Percentiles rank a stretch among this genome's conserved stretches.
phyloP scores from a whole-genome alignment of 148 eudicot genomes.

The Pouteria glomerata region DNA sequence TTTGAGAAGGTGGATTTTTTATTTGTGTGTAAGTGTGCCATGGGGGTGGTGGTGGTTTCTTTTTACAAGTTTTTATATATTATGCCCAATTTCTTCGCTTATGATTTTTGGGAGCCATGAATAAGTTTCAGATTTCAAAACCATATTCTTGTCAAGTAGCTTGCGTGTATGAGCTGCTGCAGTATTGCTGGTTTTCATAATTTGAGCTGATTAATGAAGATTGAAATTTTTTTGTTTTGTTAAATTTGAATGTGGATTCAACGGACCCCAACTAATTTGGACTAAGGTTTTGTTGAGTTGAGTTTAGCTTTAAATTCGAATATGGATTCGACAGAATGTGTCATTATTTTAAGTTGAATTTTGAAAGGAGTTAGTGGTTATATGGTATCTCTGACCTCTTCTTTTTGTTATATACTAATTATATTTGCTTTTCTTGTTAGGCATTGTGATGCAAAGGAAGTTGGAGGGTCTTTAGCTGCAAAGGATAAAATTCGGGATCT shows the following conservation, averaged over 20 bases:
- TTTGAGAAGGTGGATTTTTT: too few species aligned
- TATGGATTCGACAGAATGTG: too few species aligned
- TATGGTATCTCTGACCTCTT: slow-evolving; percentile 3
- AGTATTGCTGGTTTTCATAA: not conserved
- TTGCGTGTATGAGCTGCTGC: not conserved
- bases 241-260: not conserved
- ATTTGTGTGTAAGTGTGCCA: too few species aligned
- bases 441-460: slow-evolving; percentile 57
- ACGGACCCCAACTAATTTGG: too few species aligned
- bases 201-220: not conserved
- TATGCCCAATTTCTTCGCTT: too few species aligned
- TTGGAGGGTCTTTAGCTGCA: slow-evolving; percentile 33
- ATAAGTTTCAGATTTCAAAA: too few species aligned
- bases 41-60: too few species aligned
- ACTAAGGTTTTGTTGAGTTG: too few species aligned
- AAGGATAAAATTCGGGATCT: slow-evolving; percentile 39
- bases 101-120: too few species aligned
- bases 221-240: not conserved
- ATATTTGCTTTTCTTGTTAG: slow-evolving; percentile 37
- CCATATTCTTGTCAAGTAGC: not conserved
- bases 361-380: not conserved
- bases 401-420: slow-evolving; percentile 21
- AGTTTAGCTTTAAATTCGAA: too few species aligned
- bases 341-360: not conserved
- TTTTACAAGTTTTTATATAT: too few species aligned